phyloP scores from a whole-genome alignment of 2,329 filamentous ascomycete genomes.

The Huntiella moniliformis region DNA sequence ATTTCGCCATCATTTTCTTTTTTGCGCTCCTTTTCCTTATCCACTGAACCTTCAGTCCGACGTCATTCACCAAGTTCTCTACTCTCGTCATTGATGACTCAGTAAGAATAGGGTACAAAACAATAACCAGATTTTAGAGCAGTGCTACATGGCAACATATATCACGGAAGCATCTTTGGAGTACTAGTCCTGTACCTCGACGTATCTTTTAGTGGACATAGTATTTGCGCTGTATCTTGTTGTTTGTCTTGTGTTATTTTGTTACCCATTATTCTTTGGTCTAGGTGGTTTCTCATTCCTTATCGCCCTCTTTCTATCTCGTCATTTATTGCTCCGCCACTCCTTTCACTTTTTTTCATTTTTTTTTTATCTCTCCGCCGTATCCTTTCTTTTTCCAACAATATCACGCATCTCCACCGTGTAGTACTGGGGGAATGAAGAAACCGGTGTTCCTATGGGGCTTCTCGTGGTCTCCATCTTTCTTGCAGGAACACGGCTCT shows the following conservation, averaged over 20 bases:
- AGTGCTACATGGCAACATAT: too few relatives aligned
- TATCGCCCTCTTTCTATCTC: not conserved
- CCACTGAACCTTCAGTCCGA: not conserved
- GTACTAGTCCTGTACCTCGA: too few relatives aligned
- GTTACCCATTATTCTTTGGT: not conserved
- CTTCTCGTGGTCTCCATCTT: too few relatives aligned
- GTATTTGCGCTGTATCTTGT: too few relatives aligned
- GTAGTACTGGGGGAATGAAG: not conserved
- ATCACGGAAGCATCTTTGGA: too few relatives aligned
- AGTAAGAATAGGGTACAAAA: too few relatives aligned
- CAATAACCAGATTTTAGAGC: too few relatives aligned
- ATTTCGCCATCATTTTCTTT: not conserved
- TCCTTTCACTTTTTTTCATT: not conserved
- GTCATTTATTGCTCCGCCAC: not conserved
- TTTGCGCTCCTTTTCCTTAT: not conserved
- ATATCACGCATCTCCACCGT: not conserved
- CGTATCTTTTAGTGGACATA: too few relatives aligned
- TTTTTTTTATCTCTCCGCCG: not conserved
- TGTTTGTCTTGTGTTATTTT: too few relatives aligned
- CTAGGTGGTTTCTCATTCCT: not conserved
- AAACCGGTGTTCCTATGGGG: too few relatives aligned
- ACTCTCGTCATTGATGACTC: not conserved
- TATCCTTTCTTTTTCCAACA: not conserved
- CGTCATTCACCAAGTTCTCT: slow-evolving; percentile 1
- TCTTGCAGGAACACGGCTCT: too few relatives aligned